phyloP scores from a whole-genome alignment of 2,329 filamentous ascomycete species.

The Periconia sp. region DNA sequence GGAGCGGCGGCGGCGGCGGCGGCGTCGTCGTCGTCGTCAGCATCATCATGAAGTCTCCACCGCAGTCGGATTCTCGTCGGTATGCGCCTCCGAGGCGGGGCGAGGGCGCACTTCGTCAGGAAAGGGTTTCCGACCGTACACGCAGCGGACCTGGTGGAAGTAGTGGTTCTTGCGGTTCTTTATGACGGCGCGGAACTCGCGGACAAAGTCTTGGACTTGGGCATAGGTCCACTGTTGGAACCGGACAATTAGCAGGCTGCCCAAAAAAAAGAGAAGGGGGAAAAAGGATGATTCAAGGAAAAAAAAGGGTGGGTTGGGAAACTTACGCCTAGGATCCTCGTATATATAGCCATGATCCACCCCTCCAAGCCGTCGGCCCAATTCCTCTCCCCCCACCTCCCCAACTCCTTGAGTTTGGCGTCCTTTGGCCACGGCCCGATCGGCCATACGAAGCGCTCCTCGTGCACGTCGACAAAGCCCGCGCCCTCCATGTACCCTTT shows the following conservation, averaged over 20 bases:
- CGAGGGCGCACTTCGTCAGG: slow-evolving; percentile 17
- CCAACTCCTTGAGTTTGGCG: slow-evolving; percentile 40
- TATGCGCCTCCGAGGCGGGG: no score
- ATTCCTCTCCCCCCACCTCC: slow-evolving; percentile 46
- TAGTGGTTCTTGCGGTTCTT: slow-evolving; percentile 44
- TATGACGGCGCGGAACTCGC: slow-evolving; percentile 37
- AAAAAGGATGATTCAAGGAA: not conserved
- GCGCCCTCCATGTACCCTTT: slow-evolving; percentile 19
- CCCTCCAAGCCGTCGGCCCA: slow-evolving; percentile 51
- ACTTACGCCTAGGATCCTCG: slow-evolving; percentile 41
- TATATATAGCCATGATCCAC: slow-evolving; percentile 50
- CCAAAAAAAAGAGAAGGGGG: not conserved
- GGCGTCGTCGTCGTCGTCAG: no score
- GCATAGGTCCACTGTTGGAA: slow-evolving; percentile 37
- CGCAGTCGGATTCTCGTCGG: no score
- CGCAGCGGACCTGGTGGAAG: slow-evolving; percentile 46
- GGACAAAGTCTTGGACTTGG: slow-evolving; percentile 42
- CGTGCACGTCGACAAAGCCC: slow-evolving; percentile 37
- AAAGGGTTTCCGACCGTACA: slow-evolving; percentile 34
- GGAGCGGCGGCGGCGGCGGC: no score
- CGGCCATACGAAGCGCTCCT: slow-evolving; percentile 37
- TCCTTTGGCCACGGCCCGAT: slow-evolving; percentile 43
- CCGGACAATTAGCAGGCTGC: not conserved
- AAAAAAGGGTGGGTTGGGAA: no score
- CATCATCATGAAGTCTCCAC: no score